A percentile compares a stretch with the other conserved stretches of the same genome.
Evolutionary conservation across 2,329 filamentous ascomycete species (phyloP).

Genomic region (Simplicillium sp.): DNA sequence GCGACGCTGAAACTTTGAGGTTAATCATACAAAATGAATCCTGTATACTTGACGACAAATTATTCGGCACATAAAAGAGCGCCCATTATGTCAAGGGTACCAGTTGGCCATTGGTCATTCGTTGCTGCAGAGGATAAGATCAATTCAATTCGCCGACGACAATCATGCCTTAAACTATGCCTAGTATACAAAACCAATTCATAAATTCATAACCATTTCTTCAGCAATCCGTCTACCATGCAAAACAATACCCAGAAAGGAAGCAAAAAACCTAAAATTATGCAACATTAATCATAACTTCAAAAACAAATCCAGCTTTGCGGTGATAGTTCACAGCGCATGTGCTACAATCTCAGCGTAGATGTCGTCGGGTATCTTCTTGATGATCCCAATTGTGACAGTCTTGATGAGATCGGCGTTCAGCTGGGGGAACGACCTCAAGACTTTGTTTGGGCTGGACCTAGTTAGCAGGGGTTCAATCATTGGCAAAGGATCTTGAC

Average conservation of each 20-base stretch:
- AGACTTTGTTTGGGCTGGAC: slow-evolving; percentile 75
- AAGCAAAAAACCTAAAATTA: background rate
- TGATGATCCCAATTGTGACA: slow-evolving; percentile 75
- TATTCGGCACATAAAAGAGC: too few species aligned
- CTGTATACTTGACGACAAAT: too few species aligned
- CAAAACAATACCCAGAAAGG: background rate
- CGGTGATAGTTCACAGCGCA: slow-evolving; percentile 48
- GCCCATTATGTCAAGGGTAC: too few species aligned
- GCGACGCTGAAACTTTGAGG: too few species aligned
- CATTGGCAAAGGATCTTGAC: slow-evolving; percentile 10
- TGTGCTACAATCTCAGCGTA: slow-evolving; percentile 87
- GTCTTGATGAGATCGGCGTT: slow-evolving; percentile 78
- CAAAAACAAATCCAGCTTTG: background rate
- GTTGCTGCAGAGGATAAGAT: too few species aligned
- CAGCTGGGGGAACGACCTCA: slow-evolving; percentile 78
- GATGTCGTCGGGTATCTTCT: slow-evolving; percentile 81
- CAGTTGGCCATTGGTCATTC: too few species aligned
- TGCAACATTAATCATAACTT: background rate
- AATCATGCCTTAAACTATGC: background rate
- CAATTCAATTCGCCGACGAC: too few species aligned
- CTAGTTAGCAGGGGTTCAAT: slow-evolving; percentile 13
- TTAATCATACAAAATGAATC: too few species aligned
- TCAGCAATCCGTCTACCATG: too few species aligned
- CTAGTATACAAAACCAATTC: background rate
- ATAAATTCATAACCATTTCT: background rate